phyloP scores from a whole-genome alignment of 2,329 filamentous ascomycete genomes.

The Colletotrichum lindemuthianum region DNA sequence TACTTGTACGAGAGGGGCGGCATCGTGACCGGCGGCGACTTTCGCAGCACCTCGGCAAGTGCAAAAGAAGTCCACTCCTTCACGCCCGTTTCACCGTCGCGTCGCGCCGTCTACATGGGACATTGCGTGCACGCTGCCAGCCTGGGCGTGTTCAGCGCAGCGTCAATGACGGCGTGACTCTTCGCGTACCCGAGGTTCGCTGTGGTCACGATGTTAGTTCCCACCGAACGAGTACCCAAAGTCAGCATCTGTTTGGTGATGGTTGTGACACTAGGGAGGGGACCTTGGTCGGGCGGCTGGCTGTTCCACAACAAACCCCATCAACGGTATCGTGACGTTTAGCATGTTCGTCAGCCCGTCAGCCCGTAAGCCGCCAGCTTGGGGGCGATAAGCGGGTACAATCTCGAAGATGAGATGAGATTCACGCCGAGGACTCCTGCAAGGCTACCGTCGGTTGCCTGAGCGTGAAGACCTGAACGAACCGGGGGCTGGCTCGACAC shows the following conservation, averaged over 20 bases:
- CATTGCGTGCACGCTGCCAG: neutral
- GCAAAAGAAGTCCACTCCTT: neutral
- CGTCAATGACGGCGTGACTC: constrained; percentile 10
- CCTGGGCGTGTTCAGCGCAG: neutral
- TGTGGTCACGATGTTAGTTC: too few relatives aligned
- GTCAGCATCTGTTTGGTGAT: too few relatives aligned
- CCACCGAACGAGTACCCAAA: too few relatives aligned
- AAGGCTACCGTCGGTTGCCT: constrained; percentile 27
- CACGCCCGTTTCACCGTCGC: constrained; percentile 3
- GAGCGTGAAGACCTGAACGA: constrained; percentile 29
- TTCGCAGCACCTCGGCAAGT: neutral
- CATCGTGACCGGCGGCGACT: constrained; percentile 12
- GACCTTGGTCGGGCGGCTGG: constrained; percentile 4
- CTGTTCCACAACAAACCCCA: neutral
- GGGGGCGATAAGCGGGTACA: constrained; percentile 7
- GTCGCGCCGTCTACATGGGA: neutral
- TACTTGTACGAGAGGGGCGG: neutral
- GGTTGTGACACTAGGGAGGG: neutral
- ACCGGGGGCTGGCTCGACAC: neutral
- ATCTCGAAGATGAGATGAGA: constrained; percentile 28
- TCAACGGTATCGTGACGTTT: constrained; percentile 4
- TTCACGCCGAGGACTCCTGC: constrained; percentile 30
- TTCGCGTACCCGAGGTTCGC: neutral
- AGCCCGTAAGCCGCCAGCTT: constrained; percentile 1
- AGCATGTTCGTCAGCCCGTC: neutral